Evolutionary conservation across 441 rosid species (phyloP).

Genomic region (Capsella rubella): DNA sequence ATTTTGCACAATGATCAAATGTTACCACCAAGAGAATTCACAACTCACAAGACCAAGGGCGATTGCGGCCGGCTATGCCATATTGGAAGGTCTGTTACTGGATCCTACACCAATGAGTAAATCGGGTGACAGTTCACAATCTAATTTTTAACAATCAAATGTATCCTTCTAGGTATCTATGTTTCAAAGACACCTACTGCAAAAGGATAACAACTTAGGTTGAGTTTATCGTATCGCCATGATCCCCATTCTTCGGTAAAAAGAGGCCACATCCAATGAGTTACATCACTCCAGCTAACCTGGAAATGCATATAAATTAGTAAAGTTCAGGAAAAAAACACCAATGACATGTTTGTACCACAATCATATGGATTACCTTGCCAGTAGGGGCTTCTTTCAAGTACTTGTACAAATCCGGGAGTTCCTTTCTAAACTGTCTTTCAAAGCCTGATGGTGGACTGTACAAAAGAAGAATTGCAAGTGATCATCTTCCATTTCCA

Average conservation of each 20-base stretch:
- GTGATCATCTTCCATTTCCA: slow-evolving; percentile 8
- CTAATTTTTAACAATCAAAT: background rate
- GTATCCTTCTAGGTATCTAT: slow-evolving; percentile 1
- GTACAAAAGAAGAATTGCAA: slow-evolving; percentile 33
- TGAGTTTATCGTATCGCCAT: slow-evolving; percentile 84
- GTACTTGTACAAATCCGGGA: slow-evolving; percentile 70
- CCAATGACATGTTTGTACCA: slow-evolving; percentile 9
- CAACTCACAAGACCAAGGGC: slow-evolving; percentile 76
- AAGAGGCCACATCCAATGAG: slow-evolving; percentile 99
- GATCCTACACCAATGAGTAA: slow-evolving; percentile 66
- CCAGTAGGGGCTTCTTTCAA: slow-evolving; percentile 71
- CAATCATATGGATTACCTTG: slow-evolving; percentile 55
- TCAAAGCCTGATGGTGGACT: slow-evolving; percentile 91
- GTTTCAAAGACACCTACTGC: slow-evolving; percentile 55
- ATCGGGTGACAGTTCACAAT: background rate
- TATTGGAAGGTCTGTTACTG: slow-evolving; percentile 85
- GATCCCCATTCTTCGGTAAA: slow-evolving; percentile 81
- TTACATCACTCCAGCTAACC: slow-evolving; percentile 91
- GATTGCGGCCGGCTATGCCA: slow-evolving; percentile 74
- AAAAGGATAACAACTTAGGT: slow-evolving; percentile 83
- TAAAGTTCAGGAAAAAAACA: slow-evolving; percentile 11
- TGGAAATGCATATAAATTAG: slow-evolving; percentile 28
- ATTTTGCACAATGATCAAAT: slow-evolving; percentile 6
- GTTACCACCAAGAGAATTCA: slow-evolving; percentile 25
- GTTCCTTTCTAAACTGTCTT: slow-evolving; percentile 60